Evolutionary conservation across 2,329 filamentous ascomycete species (phyloP), one percentile per base, ranked within the genome.

Genomic region (Colletotrichum acutatum): DNA sequence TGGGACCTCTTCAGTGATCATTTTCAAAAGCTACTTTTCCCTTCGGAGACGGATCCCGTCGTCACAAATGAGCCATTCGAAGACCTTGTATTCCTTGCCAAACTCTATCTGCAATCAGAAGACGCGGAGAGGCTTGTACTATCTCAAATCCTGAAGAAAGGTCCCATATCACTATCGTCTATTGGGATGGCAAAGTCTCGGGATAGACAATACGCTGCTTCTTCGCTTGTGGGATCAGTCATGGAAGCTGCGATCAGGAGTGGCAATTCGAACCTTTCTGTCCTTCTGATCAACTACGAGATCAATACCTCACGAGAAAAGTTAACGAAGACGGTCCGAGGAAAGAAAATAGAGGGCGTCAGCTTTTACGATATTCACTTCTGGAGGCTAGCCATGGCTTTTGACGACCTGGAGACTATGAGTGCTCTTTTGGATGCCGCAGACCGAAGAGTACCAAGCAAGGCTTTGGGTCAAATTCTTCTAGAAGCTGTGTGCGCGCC

Each of bases 211-310:
- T n/a, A 19, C 32, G n/a, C 12, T 7, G 5, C 12, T 28, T 3
- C 7, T 14, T 57, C 65, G 14, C 19, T 68, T 1, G 5, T 68
- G 11, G 66, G 66, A n/a, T 68, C 66, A 7, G 19, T 68, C 7
- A n/a, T 68, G 57, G 58, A 68, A n/a, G 66, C 66, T 19, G 59
- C 66, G 14, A 56, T 68, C 32, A 32, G 66, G 11, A 46, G 24
- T 14, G 49, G 26, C 5, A 56, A 16, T 4, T 24, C 53, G 1
- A 57, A 57, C 24, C 26, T 68, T 5, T 22, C 58, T 12, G 49
- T 58, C 12, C 49, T 37, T 16, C 24, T 68, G 11, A 62, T 63
- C 12, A 68, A 68, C 5, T 68, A 68, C 24, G 66, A 56, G 24
- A 49, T 68, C 24, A 59, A 68, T 14, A 30, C 26, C 5, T 63